Evolutionary conservation across 495 filamentous ascomycete genomes (phyloP).

Genomic region (Xylaria nigripes): DNA sequence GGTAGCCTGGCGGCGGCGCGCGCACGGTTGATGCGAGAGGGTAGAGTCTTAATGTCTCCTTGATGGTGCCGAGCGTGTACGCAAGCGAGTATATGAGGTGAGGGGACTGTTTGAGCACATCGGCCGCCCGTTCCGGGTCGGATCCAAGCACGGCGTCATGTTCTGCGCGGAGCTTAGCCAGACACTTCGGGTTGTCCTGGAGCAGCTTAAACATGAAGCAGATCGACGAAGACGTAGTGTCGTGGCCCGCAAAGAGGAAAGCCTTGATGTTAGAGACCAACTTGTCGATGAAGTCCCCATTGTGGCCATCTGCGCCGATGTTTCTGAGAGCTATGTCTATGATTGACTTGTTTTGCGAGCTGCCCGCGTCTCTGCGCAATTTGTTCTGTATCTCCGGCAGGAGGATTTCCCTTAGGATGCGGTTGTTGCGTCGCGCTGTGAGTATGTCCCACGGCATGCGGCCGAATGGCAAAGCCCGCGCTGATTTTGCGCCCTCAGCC

Average conservation of each 20-base stretch:
- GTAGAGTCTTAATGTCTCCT: slow-evolving; percentile 40
- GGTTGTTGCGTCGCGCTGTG: slow-evolving; percentile 20
- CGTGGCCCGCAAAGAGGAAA: slow-evolving; percentile 41
- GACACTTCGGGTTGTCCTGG: slow-evolving; percentile 31
- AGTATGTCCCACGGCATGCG: slow-evolving; percentile 17
- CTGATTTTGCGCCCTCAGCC: slow-evolving; percentile 11
- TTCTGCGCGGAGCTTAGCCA: slow-evolving; percentile 35
- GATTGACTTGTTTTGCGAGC: slow-evolving; percentile 18
- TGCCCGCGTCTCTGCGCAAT: slow-evolving; percentile 9
- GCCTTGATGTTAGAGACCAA: slow-evolving; percentile 26
- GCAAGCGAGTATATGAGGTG: slow-evolving; percentile 31
- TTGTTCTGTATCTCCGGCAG: slow-evolving; percentile 22
- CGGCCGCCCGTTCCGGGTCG: slow-evolving; percentile 13
- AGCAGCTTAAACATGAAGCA: slow-evolving; percentile 35
- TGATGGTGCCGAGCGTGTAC: slow-evolving; percentile 38
- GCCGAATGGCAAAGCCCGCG: slow-evolving; percentile 6
- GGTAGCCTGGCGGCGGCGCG: slow-evolving; percentile 21
- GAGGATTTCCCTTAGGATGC: slow-evolving; percentile 16
- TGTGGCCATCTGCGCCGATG: slow-evolving; percentile 18
- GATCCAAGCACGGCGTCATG: slow-evolving; percentile 34
- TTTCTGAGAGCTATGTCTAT: slow-evolving; percentile 23
- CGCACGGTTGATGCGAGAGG: slow-evolving; percentile 28
- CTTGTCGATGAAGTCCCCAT: slow-evolving; percentile 16
- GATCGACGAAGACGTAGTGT: slow-evolving; percentile 36
- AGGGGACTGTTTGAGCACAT: slow-evolving; percentile 18